Evolutionary conservation across 202 grass and related monocot species (phyloP).

Genomic region (Dendrocalamus latiflorus): DNA sequence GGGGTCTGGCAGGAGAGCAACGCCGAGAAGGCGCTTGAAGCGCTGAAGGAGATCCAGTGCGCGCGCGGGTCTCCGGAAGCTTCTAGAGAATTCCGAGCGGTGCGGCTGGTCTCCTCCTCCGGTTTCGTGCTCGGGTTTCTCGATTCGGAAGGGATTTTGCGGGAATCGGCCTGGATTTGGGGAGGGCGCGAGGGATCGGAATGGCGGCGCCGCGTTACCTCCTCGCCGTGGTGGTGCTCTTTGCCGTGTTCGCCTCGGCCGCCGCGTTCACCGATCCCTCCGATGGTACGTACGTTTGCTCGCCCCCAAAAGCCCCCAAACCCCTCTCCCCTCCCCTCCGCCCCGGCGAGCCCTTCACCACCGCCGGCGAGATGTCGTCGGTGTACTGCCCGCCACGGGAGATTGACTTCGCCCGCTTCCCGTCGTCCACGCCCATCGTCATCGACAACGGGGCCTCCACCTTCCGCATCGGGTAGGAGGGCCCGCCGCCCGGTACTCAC

Average conservation of each 20-base stretch:
- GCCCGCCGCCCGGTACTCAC: too few species aligned
- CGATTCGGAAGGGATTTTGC: background rate
- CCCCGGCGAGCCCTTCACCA: too few species aligned
- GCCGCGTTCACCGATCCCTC: constrained; percentile 52
- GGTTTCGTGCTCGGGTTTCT: background rate
- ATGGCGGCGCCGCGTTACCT: constrained; percentile 23
- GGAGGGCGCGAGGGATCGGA: background rate
- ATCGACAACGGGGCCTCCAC: too few species aligned
- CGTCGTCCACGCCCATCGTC: too few species aligned
- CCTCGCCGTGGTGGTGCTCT: constrained; percentile 32
- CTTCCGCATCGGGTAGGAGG: too few species aligned
- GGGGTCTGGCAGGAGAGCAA: constrained; percentile 98
- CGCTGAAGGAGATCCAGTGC: constrained; percentile 91
- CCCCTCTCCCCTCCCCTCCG: too few species aligned
- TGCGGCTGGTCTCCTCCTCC: background rate
- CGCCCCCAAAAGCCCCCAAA: background rate
- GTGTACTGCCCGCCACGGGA: too few species aligned
- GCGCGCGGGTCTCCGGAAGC: constrained; percentile 11
- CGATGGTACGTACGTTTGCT: constrained; percentile 36
- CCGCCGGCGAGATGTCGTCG: too few species aligned
- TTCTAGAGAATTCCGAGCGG: constrained; percentile 1
- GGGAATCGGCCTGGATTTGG: background rate
- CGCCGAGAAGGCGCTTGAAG: constrained; percentile 96
- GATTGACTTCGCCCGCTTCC: too few species aligned
- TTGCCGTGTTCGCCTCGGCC: constrained; percentile 25